phyloP scores from a whole-genome alignment of 495 filamentous ascomycete genomes.

The Talaromyces stipitatus region DNA sequence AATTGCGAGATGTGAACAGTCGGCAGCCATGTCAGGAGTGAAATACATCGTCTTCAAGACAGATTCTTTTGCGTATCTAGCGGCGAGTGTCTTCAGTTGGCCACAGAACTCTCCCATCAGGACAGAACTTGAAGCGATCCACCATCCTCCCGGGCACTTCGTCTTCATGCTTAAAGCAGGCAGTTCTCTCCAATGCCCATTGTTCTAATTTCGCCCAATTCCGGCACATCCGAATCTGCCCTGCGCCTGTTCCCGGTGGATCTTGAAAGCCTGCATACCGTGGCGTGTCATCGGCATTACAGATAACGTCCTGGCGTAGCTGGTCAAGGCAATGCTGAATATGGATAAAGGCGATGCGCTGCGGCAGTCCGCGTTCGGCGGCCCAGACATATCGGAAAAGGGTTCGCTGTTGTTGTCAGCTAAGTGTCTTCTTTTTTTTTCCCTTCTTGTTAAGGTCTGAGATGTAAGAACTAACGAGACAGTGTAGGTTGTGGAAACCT shows the following conservation, averaged over 20 bases:
- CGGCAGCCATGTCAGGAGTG: too few relatives aligned
- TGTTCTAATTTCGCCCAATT: slow-evolving; percentile 16
- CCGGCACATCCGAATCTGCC: slow-evolving; percentile 16
- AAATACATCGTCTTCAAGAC: too few relatives aligned
- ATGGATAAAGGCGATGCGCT: slow-evolving; percentile 4
- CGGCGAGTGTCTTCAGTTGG: too few relatives aligned
- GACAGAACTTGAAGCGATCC: neutral
- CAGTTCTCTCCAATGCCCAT: slow-evolving; percentile 16
- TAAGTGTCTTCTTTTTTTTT: too few relatives aligned
- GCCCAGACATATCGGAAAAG: neutral
- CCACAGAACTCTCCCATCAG: too few relatives aligned
- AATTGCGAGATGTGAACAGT: too few relatives aligned
- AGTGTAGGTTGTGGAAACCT: slow-evolving; percentile 27
- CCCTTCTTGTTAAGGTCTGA: too few relatives aligned
- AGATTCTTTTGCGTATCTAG: too few relatives aligned
- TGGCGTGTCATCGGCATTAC: slow-evolving; percentile 27
- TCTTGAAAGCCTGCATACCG: neutral
- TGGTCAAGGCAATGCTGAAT: slow-evolving; percentile 25
- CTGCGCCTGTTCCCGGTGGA: slow-evolving; percentile 1
- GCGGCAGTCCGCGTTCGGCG: neutral
- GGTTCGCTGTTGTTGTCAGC: neutral
- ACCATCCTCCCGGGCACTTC: neutral
- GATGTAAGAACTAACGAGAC: slow-evolving; percentile 19
- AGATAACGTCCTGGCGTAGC: slow-evolving; percentile 20
- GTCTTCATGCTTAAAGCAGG: slow-evolving; percentile 10